Conservation (phyloP, 2,329 filamentous ascomycete genomes). For the Tolypocladium sp. region DNA sequence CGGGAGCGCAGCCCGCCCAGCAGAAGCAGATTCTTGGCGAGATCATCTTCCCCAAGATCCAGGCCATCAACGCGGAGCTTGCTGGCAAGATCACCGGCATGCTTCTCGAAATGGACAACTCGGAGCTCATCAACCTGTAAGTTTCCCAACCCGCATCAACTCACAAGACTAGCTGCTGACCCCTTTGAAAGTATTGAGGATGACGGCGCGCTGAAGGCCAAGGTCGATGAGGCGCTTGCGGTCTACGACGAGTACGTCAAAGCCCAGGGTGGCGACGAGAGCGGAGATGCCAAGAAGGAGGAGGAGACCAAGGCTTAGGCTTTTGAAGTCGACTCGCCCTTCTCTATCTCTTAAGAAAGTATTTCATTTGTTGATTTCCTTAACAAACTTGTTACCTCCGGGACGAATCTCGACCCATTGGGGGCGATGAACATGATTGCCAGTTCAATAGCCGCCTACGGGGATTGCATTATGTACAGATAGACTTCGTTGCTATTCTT, state of each 20-base stretch:
- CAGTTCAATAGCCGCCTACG: constrained; percentile 15
- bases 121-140: constrained; percentile 90
- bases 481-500: constrained; percentile 31
- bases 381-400: constrained; percentile 4
- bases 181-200: constrained; percentile 68
- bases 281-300: constrained; percentile 39
- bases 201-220: constrained; percentile 77
- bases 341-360: constrained; percentile 3
- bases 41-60: constrained; percentile 97
- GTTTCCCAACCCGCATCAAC: constrained; percentile 30
- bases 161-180: constrained; percentile 8
- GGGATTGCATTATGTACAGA: constrained; percentile 28
- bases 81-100: constrained; percentile 99
- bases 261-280: constrained; percentile 48
- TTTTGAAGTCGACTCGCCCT: background rate
- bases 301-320: constrained; percentile 32
- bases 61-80: constrained; percentile 85
- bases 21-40: constrained; percentile 99
- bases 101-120: constrained; percentile 98
- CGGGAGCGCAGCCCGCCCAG: constrained; percentile 53
- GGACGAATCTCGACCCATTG: background rate
- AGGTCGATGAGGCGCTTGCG: constrained; percentile 94
- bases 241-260: constrained; percentile 99
- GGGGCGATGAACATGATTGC: constrained; percentile 15
- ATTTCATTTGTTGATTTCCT: constrained; percentile 21